These are phyloP conservation scores for Microcera coccophila DNA, from an alignment of 2,329 filamentous ascomycete genomes.

Conservation along the genomic window DNA sequence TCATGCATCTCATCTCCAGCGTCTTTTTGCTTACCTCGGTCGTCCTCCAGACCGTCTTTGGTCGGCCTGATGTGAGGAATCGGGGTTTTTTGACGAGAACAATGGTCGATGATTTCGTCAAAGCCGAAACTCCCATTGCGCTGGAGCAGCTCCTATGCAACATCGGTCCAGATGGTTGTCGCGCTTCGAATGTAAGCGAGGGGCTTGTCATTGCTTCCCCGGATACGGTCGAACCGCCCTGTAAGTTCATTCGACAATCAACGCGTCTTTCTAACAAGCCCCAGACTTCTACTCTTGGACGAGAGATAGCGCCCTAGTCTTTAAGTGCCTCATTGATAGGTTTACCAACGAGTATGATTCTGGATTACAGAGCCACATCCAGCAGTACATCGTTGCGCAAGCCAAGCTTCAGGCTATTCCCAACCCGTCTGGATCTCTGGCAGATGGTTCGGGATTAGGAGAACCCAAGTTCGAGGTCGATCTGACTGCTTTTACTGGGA, in stretches of 20 bases:
- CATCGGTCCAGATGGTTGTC: conserved; percentile 53
- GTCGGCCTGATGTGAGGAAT: conserved; percentile 36
- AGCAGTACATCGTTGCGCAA: conserved; percentile 66
- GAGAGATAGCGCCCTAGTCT: conserved; percentile 66
- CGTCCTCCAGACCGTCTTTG: conserved; percentile 50
- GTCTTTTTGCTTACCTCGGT: conserved; percentile 48
- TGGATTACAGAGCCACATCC: conserved; percentile 55
- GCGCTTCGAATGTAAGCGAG: conserved; percentile 43
- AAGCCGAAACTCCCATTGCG: conserved; percentile 49
- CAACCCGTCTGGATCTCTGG: conserved; percentile 63
- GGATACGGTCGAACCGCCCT: conserved; percentile 50
- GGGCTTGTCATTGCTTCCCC: conserved; percentile 58
- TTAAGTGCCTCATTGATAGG: conserved; percentile 65
- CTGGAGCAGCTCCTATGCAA: conserved; percentile 54
- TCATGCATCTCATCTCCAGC: conserved; percentile 50
- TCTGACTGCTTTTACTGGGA: conserved; percentile 58
- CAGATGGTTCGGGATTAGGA: conserved; percentile 54
- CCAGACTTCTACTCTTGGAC: conserved; percentile 78
- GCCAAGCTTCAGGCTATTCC: conserved; percentile 61
- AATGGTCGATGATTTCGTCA: conserved; percentile 51
- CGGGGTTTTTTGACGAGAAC: conserved; percentile 40
- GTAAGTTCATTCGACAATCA: conserved; percentile 36
- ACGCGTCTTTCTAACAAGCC: conserved; percentile 3
- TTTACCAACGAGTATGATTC: conserved; percentile 58
- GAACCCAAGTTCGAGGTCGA: conserved; percentile 73